These are phyloP conservation scores for Claviceps sp. DNA, from an alignment of 2,329 filamentous ascomycete genomes.

Conservation along the genomic window DNA sequence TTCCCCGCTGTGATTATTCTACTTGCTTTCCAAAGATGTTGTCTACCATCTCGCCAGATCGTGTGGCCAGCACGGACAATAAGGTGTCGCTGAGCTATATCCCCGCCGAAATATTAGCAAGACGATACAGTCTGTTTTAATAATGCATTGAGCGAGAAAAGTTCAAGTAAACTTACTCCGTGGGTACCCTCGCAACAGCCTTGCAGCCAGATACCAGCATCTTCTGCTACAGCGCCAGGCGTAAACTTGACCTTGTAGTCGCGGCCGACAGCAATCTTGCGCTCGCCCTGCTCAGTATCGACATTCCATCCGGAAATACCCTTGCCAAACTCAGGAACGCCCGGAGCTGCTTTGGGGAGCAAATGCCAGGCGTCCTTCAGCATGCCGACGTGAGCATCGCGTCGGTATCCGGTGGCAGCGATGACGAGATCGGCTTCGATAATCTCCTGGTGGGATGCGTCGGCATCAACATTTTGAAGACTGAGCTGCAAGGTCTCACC, in stretches of 20 bases:
- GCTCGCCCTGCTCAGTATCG: conserved; percentile 22
- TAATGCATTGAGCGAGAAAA: neutral
- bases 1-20: neutral
- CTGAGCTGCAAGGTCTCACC: conserved; percentile 43
- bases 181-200: conserved; percentile 90
- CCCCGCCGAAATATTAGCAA: conserved; percentile 2
- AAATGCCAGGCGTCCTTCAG: conserved; percentile 53
- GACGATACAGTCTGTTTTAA: neutral
- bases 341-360: conserved; percentile 38
- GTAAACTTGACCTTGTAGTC: conserved; percentile 70
- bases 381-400: conserved; percentile 67
- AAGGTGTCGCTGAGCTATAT: conserved; percentile 64
- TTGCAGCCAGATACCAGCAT: conserved; percentile 80
- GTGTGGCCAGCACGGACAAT: conserved; percentile 61
- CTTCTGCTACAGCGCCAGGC: conserved; percentile 50
- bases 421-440: conserved; percentile 71
- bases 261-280: conserved; percentile 53
- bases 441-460: conserved; percentile 35
- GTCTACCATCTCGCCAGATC: conserved; percentile 65
- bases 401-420: conserved; percentile 74
- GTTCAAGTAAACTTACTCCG: conserved; percentile 49
- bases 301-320: conserved; percentile 29
- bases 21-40: conserved; percentile 47
- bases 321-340: conserved; percentile 18
- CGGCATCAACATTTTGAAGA: conserved; percentile 34